These are phyloP conservation scores for Aspergillus sojae DNA, from an alignment of 2,329 filamentous ascomycete species.

Conservation along the genomic window DNA sequence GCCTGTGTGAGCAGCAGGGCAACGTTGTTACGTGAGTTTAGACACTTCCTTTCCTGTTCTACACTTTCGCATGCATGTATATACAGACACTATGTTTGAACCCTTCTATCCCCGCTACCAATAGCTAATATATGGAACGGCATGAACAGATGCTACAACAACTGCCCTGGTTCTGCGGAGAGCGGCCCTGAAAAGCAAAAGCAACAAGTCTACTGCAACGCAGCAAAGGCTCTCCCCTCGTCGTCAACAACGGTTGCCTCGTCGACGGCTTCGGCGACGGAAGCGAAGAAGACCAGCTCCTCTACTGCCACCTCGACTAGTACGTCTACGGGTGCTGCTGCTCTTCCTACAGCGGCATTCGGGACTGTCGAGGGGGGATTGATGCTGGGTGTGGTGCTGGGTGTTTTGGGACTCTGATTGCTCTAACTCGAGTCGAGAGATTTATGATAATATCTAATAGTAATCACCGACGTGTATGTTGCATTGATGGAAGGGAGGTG, in stretches of 20 bases:
- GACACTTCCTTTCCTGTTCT: slow-evolving; percentile 16
- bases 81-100: too few relatives aligned
- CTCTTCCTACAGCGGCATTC: background rate
- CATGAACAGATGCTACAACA: slow-evolving; percentile 60
- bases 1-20: slow-evolving; percentile 60
- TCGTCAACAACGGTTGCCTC: slow-evolving; percentile 10
- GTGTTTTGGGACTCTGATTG: slow-evolving; percentile 2
- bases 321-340: slow-evolving; percentile 24
- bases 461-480: background rate
- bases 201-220: slow-evolving; percentile 44
- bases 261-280: background rate
- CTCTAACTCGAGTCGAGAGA: background rate
- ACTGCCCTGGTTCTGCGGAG: slow-evolving; percentile 57
- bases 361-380: slow-evolving; percentile 24
- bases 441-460: background rate
- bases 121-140: background rate
- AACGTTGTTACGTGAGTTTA: slow-evolving; percentile 52
- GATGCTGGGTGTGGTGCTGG: slow-evolving; percentile 27
- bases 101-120: too few relatives aligned
- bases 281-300: slow-evolving; percentile 6
- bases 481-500: background rate
- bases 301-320: slow-evolving; percentile 15
- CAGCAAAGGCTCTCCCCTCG: slow-evolving; percentile 39
- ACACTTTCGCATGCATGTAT: background rate
- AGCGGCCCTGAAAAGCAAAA: slow-evolving; percentile 34